Evolutionary conservation across 495 filamentous ascomycete species (phyloP), one percentile per base, ranked within the genome.

Genomic region (Hypoxylon subgilvum): DNA sequence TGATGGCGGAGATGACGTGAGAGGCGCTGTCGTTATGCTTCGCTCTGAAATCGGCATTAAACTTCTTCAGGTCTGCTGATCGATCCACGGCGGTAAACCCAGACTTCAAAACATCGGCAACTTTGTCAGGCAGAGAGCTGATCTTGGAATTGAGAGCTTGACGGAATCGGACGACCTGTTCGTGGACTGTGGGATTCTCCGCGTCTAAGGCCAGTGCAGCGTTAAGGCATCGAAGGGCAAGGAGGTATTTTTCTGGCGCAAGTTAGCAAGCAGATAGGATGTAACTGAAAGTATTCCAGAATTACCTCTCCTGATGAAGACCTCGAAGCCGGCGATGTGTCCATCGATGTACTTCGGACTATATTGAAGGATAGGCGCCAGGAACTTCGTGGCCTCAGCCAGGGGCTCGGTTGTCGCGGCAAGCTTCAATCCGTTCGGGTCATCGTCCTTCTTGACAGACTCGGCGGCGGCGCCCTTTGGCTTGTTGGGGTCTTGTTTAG

Each of bases 271-370:
- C 54, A 9, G 32, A 59, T 10, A 53, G 30, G 10, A 50, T 4
- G 35, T 38, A 31, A n/a, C n/a, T n/a, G 6, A 18, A 17, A 22
- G 17, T 81, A 82, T 70, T 83, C 81, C 9, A 18, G 12, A n/a
- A 35, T 58, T 68, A 70, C 67, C 67, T 68, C 67, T 61, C 70
- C 93, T 78, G 12, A 94, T 75, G 66, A 88, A 89, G 17, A 99
- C 90, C 76, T 97, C 92, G 57, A 96, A 97, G 0, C 90, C 94
- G 30, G 87, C 84, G 53, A 85, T 79, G 72, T 99, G 94, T 13
- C 81, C 86, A 52, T 93, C 85, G 31, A 96, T 83, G 65, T 86
- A 88, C 74, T 88, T 85, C n/a, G 91, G 85, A 67, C 82, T 89
- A 68, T 86, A 85, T 68, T 96, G 86, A 42, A 97, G 81, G 38